Evolutionary conservation across 225 moss, liverwort and hornwort genomes (phyloP).

Genomic region (Pseudoscleropodium purum): DNA sequence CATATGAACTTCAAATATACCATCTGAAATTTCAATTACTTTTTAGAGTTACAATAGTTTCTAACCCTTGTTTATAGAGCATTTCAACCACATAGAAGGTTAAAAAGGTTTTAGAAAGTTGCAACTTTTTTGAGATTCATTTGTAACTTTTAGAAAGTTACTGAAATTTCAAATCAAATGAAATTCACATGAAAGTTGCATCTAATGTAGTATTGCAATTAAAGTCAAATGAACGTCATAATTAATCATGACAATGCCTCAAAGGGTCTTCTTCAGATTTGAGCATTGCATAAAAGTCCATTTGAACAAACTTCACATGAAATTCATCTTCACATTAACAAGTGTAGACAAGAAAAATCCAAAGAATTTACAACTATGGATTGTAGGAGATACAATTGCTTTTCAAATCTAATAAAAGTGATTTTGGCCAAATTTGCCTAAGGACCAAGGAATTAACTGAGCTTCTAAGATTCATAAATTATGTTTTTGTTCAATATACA

Average conservation of each 20-base stretch:
- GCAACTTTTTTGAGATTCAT: too few species aligned
- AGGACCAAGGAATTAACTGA: background rate
- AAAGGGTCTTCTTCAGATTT: background rate
- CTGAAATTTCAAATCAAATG: background rate
- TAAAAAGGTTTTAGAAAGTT: too few species aligned
- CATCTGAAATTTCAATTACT: background rate
- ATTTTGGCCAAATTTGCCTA: background rate
- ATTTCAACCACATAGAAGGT: background rate
- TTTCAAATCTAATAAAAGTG: rapidly evolving
- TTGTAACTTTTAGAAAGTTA: background rate
- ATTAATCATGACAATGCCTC: background rate
- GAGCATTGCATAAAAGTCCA: background rate
- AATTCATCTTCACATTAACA: background rate
- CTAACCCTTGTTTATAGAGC: too few species aligned
- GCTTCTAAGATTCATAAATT: background rate
- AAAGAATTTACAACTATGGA: background rate
- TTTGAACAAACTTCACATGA: background rate
- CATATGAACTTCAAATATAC: background rate
- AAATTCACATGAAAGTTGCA: background rate
- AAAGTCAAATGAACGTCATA: background rate
- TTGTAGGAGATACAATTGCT: background rate
- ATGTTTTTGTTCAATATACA: background rate
- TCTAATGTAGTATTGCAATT: background rate
- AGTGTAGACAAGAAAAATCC: background rate
- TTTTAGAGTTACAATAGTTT: background rate